Percentiles rank a stretch among this genome's conserved stretches.
These are phyloP conservation scores for Psidium guajava DNA, from an alignment of 345 rosid species.

Conservation along the genomic window DNA sequence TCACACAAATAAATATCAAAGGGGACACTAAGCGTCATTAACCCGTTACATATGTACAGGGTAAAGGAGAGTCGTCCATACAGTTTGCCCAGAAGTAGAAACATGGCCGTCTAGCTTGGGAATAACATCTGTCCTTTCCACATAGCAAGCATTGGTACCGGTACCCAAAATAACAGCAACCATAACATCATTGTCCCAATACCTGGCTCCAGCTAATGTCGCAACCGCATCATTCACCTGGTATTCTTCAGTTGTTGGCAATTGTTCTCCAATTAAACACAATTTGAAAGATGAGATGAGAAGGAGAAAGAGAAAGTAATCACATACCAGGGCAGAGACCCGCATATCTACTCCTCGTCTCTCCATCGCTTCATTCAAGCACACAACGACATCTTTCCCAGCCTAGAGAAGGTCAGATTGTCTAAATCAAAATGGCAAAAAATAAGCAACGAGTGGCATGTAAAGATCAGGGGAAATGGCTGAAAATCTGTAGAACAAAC, in stretches of 20 bases:
- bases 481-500: background rate
- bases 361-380: slow-evolving; percentile 79
- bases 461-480: background rate
- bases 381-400: slow-evolving; percentile 67
- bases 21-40: background rate
- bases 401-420: slow-evolving; percentile 27
- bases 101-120: slow-evolving; percentile 37
- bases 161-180: slow-evolving; percentile 90
- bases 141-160: slow-evolving; percentile 89
- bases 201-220: slow-evolving; percentile 74
- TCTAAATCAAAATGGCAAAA: background rate
- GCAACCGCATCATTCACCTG: slow-evolving; percentile 82
- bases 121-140: slow-evolving; percentile 52
- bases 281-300: background rate
- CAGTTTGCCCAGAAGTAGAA: slow-evolving; percentile 42
- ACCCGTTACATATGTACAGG: background rate
- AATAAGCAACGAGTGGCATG: background rate
- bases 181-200: slow-evolving; percentile 79
- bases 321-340: slow-evolving; percentile 68
- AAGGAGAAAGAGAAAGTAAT: background rate
- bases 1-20: slow-evolving; percentile 1
- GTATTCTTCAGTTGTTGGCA: background rate
- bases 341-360: slow-evolving; percentile 53
- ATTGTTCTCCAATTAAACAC: background rate
- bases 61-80: slow-evolving; percentile 1